Percentiles rank a stretch among this genome's conserved stretches.
Evolutionary conservation across 2,329 filamentous ascomycete genomes (phyloP).

Genomic region (Hypomyces perniciosus): DNA sequence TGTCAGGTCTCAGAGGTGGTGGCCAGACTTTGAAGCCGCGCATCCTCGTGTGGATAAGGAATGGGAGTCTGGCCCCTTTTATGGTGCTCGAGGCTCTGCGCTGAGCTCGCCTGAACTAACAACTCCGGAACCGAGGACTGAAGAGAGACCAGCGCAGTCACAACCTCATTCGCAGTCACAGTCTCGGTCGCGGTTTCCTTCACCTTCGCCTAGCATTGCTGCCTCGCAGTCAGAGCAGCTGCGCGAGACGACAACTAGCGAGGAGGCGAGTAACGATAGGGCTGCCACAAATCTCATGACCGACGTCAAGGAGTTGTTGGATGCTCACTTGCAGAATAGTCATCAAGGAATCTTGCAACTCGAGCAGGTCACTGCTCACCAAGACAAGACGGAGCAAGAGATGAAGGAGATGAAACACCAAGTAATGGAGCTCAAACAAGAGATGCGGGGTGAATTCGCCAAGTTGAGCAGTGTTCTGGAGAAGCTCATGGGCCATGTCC

Average conservation of each 20-base stretch:
- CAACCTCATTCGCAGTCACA: not conserved
- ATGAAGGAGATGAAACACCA: not conserved
- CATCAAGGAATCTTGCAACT: not conserved
- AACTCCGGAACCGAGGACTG: not conserved
- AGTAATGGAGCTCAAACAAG: not conserved
- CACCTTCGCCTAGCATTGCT: not conserved
- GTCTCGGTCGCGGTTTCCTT: not conserved
- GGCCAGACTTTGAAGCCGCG: not conserved
- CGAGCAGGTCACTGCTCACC: not conserved
- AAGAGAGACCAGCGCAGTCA: not conserved
- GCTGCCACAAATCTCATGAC: not conserved
- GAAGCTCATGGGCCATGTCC: not conserved
- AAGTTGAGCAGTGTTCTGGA: not conserved
- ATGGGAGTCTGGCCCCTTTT: not conserved
- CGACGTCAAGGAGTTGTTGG: not conserved
- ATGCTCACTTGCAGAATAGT: not conserved
- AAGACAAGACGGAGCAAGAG: not conserved
- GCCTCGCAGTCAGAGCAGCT: not conserved
- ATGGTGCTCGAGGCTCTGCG: not conserved
- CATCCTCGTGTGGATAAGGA: not conserved
- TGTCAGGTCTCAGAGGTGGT: not conserved
- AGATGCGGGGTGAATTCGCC: not conserved
- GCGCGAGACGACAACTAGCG: not conserved
- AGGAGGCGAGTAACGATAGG: not conserved
- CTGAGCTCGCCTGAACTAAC: not conserved